Evolutionary conservation across 805 yeast species (phyloP).

Genomic region (Tetrapisispora arboricola): DNA sequence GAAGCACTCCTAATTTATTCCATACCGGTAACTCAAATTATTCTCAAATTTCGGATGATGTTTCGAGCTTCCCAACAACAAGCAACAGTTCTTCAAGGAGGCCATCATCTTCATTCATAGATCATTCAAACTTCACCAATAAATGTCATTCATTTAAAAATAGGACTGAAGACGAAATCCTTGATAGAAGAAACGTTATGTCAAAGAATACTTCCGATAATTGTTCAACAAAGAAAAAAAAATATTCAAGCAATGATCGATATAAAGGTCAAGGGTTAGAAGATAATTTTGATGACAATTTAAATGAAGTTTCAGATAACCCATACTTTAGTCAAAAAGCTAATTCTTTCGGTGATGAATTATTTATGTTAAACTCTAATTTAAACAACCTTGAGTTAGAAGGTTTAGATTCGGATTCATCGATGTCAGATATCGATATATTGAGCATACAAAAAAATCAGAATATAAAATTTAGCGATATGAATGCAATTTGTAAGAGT

Average conservation of each 20-base stretch:
- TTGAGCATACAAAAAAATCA: neutral
- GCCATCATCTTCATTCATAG: neutral
- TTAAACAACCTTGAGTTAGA: neutral
- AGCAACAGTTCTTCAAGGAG: neutral
- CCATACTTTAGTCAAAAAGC: neutral
- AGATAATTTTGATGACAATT: no score
- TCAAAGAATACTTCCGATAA: neutral
- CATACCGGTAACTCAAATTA: neutral
- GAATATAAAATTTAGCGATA: slow-evolving; percentile 13
- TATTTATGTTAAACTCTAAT: neutral
- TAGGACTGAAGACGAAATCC: neutral
- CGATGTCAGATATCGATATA: neutral
- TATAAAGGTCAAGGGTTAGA: no score
- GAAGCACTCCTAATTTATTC: neutral
- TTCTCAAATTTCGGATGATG: neutral
- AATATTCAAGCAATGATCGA: neutral
- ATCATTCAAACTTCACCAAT: neutral
- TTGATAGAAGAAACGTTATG: neutral
- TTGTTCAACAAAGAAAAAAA: neutral
- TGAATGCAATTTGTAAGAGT: no score
- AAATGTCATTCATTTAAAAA: neutral
- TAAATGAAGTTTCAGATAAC: neutral
- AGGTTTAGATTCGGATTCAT: neutral
- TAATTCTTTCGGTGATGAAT: no score
- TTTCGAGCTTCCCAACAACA: neutral